A percentile compares a stretch with the other conserved stretches of the same genome.
Conservation (phyloP, 129 eudicot species). For the Lactuca saligna region DNA sequence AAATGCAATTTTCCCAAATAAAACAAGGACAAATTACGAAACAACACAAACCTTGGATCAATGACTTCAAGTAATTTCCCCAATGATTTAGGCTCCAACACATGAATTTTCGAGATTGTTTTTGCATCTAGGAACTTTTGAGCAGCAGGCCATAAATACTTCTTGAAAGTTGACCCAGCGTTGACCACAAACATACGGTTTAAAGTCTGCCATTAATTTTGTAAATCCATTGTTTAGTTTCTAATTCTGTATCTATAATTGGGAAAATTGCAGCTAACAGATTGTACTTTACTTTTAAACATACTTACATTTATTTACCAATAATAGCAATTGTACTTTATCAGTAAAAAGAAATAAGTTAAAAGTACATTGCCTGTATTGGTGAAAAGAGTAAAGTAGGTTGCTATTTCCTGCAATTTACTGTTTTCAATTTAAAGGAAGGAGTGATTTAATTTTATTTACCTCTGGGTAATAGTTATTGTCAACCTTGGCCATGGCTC, state of each 20-base stretch:
- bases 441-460: neutral
- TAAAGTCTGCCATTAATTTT: slow-evolving; percentile 55
- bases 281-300: neutral
- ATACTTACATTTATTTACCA: too few species aligned
- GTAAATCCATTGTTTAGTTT: slow-evolving; percentile 10
- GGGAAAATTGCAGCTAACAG: too few species aligned
- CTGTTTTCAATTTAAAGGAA: neutral
- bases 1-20: too few species aligned
- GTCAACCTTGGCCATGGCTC: slow-evolving; percentile 84
- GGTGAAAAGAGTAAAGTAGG: neutral
- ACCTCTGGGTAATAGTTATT: slow-evolving; percentile 89
- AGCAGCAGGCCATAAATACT: slow-evolving; percentile 94
- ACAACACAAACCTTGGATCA: slow-evolving; percentile 58
- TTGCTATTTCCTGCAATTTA: neutral
- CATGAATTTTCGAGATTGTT: slow-evolving; percentile 79
- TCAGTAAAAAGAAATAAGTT: too few species aligned
- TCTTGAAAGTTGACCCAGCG: slow-evolving; percentile 80
- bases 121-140: slow-evolving; percentile 77
- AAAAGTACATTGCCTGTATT: too few species aligned
- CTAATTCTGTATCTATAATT: too few species aligned
- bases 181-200: slow-evolving; percentile 82
- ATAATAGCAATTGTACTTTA: neutral
- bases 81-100: slow-evolving; percentile 74
- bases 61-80: slow-evolving; percentile 68
- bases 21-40: too few species aligned